These are phyloP conservation scores for Boletus reticulatus DNA, from an alignment of 768 basidiomycete species.

Conservation along the genomic window DNA sequence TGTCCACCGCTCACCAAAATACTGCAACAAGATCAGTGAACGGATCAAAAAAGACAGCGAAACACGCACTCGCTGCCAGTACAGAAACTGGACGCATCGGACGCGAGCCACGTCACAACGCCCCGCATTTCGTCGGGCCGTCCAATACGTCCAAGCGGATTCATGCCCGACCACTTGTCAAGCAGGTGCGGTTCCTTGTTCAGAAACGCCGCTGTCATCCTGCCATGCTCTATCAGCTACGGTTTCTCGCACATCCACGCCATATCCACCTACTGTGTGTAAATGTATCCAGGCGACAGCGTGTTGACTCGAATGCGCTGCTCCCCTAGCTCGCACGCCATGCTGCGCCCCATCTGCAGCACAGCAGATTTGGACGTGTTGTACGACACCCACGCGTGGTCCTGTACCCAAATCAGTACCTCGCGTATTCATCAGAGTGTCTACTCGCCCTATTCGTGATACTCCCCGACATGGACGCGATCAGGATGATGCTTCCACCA, in stretches of 20 bases:
- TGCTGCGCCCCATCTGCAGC: constrained; percentile 75
- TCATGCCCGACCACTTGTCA: constrained; percentile 65
- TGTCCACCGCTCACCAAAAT: too few species aligned
- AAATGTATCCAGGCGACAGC: constrained; percentile 75
- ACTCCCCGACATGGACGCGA: constrained; percentile 62
- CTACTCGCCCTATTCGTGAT: constrained; percentile 62
- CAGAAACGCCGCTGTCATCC: constrained; percentile 74
- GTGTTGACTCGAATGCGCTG: constrained; percentile 71
- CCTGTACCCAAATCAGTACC: constrained; percentile 36
- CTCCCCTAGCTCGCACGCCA: constrained; percentile 76
- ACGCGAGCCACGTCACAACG: constrained; percentile 67
- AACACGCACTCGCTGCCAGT: constrained; percentile 77
- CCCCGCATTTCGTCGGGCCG: constrained; percentile 72
- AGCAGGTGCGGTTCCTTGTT: constrained; percentile 61
- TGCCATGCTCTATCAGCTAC: constrained; percentile 19
- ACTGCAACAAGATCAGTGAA: too few species aligned
- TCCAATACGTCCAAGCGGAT: constrained; percentile 71
- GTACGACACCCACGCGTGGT: constrained; percentile 74
- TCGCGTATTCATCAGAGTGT: too few species aligned
- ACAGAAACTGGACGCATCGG: constrained; percentile 74
- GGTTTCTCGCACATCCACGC: too few species aligned
- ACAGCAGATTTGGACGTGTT: constrained; percentile 78
- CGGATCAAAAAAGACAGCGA: too few species aligned
- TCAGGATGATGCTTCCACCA: constrained; percentile 55
- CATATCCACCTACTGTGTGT: constrained; percentile 47